phyloP scores from a whole-genome alignment of 257 asterid species.

The Dorcoceras hygrometricum region DNA sequence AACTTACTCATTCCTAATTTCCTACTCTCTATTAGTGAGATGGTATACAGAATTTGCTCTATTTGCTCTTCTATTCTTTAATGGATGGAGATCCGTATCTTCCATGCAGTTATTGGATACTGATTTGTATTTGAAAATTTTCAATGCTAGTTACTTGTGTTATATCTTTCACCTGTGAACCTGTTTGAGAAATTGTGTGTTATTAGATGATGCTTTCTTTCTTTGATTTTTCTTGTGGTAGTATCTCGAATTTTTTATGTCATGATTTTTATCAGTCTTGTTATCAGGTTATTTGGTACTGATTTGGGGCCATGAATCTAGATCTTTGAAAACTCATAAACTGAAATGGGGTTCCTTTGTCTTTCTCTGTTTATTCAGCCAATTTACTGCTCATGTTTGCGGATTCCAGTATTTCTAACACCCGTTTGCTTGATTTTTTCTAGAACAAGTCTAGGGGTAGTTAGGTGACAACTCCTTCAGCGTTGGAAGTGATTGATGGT shows the following conservation, averaged over 20 bases:
- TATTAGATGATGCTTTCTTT: not conserved
- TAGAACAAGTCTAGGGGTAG: conserved; percentile 47
- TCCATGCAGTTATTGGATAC: not conserved
- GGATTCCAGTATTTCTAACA: conserved; percentile 14
- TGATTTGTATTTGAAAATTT: not conserved
- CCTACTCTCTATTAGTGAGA: not conserved
- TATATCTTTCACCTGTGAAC: not conserved
- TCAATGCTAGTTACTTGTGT: not conserved
- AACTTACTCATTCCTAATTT: conserved; percentile 6
- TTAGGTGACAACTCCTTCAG: conserved; percentile 24
- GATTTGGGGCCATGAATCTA: not conserved
- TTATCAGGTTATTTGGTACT: not conserved
- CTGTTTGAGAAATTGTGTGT: not conserved
- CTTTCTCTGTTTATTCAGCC: not conserved
- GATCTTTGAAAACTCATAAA: not conserved
- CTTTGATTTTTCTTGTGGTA: not conserved
- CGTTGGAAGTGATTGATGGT: conserved; percentile 4
- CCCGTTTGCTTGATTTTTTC: conserved; percentile 20
- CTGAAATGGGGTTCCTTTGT: not conserved
- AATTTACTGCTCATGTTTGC: not conserved
- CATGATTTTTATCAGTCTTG: not conserved
- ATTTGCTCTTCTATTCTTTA: conserved; percentile 5
- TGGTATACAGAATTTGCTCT: conserved; percentile 5
- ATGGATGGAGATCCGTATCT: not conserved
- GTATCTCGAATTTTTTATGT: not conserved